Conservation (phyloP, 2,329 filamentous ascomycete genomes). For the Aspergillus viridinutans region DNA sequence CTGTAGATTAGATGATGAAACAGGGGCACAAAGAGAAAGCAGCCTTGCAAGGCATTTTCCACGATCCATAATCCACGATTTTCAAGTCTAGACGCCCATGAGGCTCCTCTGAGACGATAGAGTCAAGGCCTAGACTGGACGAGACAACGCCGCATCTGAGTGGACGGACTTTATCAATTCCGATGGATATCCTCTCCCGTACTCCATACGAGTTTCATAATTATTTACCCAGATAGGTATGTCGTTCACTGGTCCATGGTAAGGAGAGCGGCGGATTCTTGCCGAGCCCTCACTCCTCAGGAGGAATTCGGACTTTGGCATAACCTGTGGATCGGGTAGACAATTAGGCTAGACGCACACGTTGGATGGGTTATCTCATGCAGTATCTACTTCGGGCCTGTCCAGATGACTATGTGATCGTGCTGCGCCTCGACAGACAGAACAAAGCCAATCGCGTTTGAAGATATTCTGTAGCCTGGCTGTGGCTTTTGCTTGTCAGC, state of each 20-base stretch:
- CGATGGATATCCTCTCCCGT: not conserved
- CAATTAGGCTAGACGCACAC: not conserved
- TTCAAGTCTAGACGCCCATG: not conserved
- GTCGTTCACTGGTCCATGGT: not conserved
- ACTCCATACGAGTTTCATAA: not conserved
- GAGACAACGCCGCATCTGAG: not conserved
- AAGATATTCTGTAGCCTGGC: not conserved
- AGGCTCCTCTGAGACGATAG: not conserved
- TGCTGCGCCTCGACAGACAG: not conserved
- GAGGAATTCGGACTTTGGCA: not conserved
- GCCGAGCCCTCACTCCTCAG: not conserved
- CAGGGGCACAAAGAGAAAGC: not conserved
- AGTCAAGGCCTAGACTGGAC: not conserved
- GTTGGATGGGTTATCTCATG: not conserved
- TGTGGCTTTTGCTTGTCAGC: not conserved
- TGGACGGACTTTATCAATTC: not conserved
- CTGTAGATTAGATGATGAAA: not conserved
- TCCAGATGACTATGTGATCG: not conserved
- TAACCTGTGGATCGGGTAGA: not conserved
- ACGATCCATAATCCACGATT: not conserved
- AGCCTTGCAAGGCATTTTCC: not conserved
- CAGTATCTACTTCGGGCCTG: not conserved
- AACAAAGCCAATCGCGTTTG: not conserved
- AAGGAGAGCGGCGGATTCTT: not conserved
- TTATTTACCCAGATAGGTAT: not conserved